A percentile compares a stretch with the other conserved stretches of the same genome.
Conservation (phyloP, 768 basidiomycete genomes). For the Lepiota venenata region DNA sequence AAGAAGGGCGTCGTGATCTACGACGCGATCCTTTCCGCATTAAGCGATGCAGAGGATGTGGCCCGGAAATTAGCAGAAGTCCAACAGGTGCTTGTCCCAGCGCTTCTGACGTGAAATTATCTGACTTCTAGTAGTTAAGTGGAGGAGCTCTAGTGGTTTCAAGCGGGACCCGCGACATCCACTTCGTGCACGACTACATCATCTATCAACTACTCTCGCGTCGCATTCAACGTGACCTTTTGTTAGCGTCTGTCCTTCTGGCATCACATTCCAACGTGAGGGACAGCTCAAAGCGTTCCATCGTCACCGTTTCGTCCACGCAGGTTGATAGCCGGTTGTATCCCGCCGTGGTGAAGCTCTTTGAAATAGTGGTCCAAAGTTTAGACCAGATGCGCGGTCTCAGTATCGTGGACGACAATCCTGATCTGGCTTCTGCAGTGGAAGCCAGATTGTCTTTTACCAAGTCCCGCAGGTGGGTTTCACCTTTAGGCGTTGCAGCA, state of each 20-base stretch:
- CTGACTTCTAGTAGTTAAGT: slow-evolving; percentile 19
- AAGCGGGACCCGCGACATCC: slow-evolving; percentile 62
- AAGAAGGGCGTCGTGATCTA: slow-evolving; percentile 84
- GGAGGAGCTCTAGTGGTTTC: slow-evolving; percentile 29
- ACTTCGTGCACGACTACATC: slow-evolving; percentile 85
- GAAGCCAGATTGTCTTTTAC: slow-evolving; percentile 75
- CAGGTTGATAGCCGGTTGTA: slow-evolving; percentile 71
- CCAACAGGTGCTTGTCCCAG: slow-evolving; percentile 59
- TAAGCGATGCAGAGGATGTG: slow-evolving; percentile 89
- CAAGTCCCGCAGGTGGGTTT: slow-evolving; percentile 64
- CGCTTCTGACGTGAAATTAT: not conserved
- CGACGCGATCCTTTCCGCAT: slow-evolving; percentile 76
- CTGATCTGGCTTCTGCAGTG: slow-evolving; percentile 74
- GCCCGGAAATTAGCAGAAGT: slow-evolving; percentile 76
- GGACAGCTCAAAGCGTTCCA: slow-evolving; percentile 15
- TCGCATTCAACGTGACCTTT: slow-evolving; percentile 85
- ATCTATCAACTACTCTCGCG: slow-evolving; percentile 84
- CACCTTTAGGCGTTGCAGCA: slow-evolving; percentile 1
- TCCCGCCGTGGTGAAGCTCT: slow-evolving; percentile 84
- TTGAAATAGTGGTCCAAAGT: slow-evolving; percentile 84
- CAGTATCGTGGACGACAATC: slow-evolving; percentile 84
- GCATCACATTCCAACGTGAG: slow-evolving; percentile 34
- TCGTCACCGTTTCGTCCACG: slow-evolving; percentile 22
- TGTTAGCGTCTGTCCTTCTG: slow-evolving; percentile 68
- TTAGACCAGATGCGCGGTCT: slow-evolving; percentile 80